These are phyloP conservation scores for Cardamine chenopodiifolia DNA, from an alignment of 345 rosid genomes.

Conservation along the genomic window DNA sequence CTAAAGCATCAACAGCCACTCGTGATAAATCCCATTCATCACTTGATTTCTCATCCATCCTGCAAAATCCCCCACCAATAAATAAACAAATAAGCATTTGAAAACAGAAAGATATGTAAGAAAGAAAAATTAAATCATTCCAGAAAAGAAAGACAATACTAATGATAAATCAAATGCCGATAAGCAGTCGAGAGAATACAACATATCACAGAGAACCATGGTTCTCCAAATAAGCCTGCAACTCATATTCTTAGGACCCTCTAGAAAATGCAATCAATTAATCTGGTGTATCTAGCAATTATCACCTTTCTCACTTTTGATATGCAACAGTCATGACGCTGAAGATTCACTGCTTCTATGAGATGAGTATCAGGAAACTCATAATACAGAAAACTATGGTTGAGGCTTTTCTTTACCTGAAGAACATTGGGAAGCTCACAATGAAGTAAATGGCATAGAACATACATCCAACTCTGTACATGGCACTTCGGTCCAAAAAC, in stretches of 20 bases:
- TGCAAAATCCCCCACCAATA: constrained; percentile 36
- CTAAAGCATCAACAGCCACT: constrained; percentile 88
- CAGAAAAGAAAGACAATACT: neutral
- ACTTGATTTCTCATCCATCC: constrained; percentile 91
- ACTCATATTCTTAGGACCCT: neutral
- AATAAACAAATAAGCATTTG: too few species aligned
- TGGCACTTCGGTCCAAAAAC: constrained; percentile 90
- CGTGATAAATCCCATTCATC: constrained; percentile 78
- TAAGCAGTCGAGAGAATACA: neutral
- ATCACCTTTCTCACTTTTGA: neutral
- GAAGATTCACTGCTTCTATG: neutral
- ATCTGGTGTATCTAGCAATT: neutral
- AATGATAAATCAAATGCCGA: neutral
- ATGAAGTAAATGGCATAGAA: constrained; percentile 96
- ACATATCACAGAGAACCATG: neutral
- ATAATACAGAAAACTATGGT: neutral
- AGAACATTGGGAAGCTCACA: constrained; percentile 98
- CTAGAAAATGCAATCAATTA: neutral
- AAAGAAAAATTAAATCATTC: neutral
- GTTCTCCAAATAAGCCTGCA: neutral
- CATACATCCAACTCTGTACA: constrained; percentile 94
- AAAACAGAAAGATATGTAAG: too few species aligned
- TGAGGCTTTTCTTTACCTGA: constrained; percentile 62
- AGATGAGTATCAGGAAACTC: neutral
- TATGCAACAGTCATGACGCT: neutral